Evolutionary conservation across 345 rosid species (phyloP).

Genomic region (Tarenaya hassleriana): DNA sequence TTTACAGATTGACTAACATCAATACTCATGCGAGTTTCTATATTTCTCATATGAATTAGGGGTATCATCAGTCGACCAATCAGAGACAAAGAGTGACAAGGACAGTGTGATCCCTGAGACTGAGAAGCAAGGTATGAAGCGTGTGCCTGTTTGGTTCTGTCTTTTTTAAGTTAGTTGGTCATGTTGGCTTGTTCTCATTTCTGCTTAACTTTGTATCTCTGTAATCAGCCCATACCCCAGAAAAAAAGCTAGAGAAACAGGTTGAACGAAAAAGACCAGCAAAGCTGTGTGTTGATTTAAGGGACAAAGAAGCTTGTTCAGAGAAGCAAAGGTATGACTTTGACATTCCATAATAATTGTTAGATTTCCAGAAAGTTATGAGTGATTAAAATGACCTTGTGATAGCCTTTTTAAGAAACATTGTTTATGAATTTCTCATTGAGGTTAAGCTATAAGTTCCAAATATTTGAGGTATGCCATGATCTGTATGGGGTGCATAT

Average conservation of each 20-base stretch:
- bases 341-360: slow-evolving; percentile 8
- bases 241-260: slow-evolving; percentile 35
- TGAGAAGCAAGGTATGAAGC: slow-evolving; percentile 30
- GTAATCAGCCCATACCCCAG: slow-evolving; percentile 25
- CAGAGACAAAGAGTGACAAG: slow-evolving; percentile 27
- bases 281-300: slow-evolving; percentile 38
- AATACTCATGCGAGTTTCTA: background rate
- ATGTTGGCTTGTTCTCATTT: slow-evolving; percentile 15
- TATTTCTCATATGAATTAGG: slow-evolving; percentile 10
- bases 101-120: slow-evolving; percentile 26
- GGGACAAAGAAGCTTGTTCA: slow-evolving; percentile 68
- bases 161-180: slow-evolving; percentile 2
- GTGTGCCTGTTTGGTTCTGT: slow-evolving; percentile 30
- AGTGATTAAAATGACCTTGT: background rate
- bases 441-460: background rate
- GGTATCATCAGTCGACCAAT: slow-evolving; percentile 32
- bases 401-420: slow-evolving; percentile 1
- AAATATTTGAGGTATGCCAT: background rate
- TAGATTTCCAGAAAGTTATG: background rate
- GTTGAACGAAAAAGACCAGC: slow-evolving; percentile 41
- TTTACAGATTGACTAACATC: background rate
- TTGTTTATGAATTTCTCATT: background rate
- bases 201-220: slow-evolving; percentile 1
- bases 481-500: background rate
- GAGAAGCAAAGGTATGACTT: slow-evolving; percentile 73